Percentiles rank a stretch among this genome's conserved stretches.
Conservation (phyloP, 1,139 yeast species). For the Geotrichum reessii region DNA sequence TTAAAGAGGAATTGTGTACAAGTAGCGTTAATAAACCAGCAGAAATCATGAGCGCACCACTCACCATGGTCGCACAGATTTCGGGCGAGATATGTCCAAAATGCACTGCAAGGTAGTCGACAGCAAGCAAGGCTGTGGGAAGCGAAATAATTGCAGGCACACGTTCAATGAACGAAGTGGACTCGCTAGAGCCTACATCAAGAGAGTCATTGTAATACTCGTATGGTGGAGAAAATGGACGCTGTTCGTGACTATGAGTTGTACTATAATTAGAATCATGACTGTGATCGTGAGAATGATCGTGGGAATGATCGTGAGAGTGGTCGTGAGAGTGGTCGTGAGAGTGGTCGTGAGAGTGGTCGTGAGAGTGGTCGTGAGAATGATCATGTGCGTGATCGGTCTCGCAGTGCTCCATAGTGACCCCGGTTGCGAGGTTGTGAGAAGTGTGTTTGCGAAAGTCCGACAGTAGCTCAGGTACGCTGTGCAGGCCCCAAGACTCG, state of each 20-base stretch:
- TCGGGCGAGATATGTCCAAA: slow-evolving; percentile 18
- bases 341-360: slow-evolving; percentile 7
- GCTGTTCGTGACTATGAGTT: slow-evolving; percentile 6
- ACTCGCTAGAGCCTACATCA: slow-evolving; percentile 12
- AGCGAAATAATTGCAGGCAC: slow-evolving; percentile 36
- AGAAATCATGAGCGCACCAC: slow-evolving; percentile 27
- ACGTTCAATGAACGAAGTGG: slow-evolving; percentile 27
- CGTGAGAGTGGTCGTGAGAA: slow-evolving; percentile 6
- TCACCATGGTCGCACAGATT: slow-evolving; percentile 24
- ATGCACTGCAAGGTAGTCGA: slow-evolving; percentile 24
- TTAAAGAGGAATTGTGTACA: slow-evolving; percentile 17
- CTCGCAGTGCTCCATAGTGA: background rate
- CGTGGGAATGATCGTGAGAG: slow-evolving; percentile 20
- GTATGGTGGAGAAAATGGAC: slow-evolving; percentile 9
- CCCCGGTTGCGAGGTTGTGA: slow-evolving; percentile 5
- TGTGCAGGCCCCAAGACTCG: slow-evolving; percentile 35
- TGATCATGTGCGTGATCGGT: slow-evolving; percentile 12
- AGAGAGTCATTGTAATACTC: slow-evolving; percentile 9
- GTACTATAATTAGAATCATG: slow-evolving; percentile 27
- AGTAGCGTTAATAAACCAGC: slow-evolving; percentile 27
- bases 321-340: slow-evolving; percentile 13
- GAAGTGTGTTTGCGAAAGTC: slow-evolving; percentile 38
- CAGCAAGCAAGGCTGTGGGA: slow-evolving; percentile 35
- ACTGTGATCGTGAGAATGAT: slow-evolving; percentile 39
- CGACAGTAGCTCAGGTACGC: slow-evolving; percentile 37